phyloP scores from a whole-genome alignment of 2,329 filamentous ascomycete genomes.

The Clonostachys solani region DNA sequence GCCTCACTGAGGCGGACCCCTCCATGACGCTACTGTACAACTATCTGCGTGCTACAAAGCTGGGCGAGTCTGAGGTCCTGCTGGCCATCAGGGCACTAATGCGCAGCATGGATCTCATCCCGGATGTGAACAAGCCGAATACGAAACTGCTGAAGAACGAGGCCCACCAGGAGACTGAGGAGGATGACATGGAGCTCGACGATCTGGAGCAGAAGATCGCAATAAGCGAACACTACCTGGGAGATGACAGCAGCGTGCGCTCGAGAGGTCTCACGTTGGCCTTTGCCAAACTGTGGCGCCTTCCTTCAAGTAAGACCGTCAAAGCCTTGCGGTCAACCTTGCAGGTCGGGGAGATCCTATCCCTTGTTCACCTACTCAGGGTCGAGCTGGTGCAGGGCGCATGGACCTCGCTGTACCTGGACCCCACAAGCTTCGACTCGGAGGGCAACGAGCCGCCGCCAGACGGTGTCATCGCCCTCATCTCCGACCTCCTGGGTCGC shows the following conservation, averaged over 20 bases:
- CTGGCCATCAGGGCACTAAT: slow-evolving; percentile 63
- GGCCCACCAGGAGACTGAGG: slow-evolving; percentile 7
- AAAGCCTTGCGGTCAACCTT: slow-evolving; percentile 60
- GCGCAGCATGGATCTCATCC: slow-evolving; percentile 60
- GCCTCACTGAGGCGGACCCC: slow-evolving; percentile 62
- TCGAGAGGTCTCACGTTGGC: slow-evolving; percentile 62
- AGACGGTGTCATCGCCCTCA: slow-evolving; percentile 65
- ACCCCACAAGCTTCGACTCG: slow-evolving; percentile 43
- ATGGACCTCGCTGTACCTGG: slow-evolving; percentile 71
- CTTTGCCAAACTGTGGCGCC: slow-evolving; percentile 65
- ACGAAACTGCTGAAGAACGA: slow-evolving; percentile 23
- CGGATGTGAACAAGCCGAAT: slow-evolving; percentile 28
- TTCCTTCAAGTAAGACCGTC: slow-evolving; percentile 56
- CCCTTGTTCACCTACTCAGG: slow-evolving; percentile 68
- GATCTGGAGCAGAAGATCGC: slow-evolving; percentile 62
- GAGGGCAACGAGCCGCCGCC: slow-evolving; percentile 42
- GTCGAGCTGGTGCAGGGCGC: slow-evolving; percentile 70
- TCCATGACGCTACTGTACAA: slow-evolving; percentile 63
- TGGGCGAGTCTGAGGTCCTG: slow-evolving; percentile 63
- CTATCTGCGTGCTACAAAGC: slow-evolving; percentile 60
- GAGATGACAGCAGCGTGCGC: slow-evolving; percentile 58
- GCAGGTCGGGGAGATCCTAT: slow-evolving; percentile 63
- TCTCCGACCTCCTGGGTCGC: slow-evolving; percentile 67
- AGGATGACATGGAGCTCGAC: slow-evolving; percentile 47
- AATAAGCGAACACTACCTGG: slow-evolving; percentile 63